Conservation (phyloP, 2,329 filamentous ascomycete genomes). For the Purpureocillium takamizusanense region DNA sequence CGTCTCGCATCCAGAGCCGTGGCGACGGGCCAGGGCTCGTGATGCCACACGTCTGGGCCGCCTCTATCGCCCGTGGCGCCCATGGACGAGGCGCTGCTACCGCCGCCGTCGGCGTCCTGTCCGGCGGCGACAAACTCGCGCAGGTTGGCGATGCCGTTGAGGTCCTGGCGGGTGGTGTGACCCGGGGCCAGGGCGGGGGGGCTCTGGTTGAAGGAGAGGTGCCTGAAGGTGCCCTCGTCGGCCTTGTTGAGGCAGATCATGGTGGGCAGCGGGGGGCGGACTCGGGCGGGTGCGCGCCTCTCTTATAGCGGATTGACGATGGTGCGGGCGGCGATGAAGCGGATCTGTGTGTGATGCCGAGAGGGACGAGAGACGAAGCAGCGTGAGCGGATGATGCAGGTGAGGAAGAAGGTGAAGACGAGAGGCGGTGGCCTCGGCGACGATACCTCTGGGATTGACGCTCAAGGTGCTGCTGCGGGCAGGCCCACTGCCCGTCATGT, state of each 20-base stretch:
- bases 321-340: too few species aligned
- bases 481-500: too few species aligned
- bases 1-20: conserved; percentile 17
- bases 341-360: too few species aligned
- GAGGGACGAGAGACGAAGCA: too few species aligned
- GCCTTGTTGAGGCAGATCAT: conserved; percentile 50
- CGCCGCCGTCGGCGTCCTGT: conserved; percentile 21
- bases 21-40: conserved; percentile 8
- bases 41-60: conserved; percentile 14
- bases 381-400: too few species aligned
- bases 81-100: conserved; percentile 7
- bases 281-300: too few species aligned
- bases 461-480: too few species aligned
- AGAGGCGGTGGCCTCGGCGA: too few species aligned
- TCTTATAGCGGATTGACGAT: too few species aligned
- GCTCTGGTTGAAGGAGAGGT: conserved; percentile 45
- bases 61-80: conserved; percentile 7
- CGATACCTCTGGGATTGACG: too few species aligned
- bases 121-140: conserved; percentile 30
- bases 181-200: conserved; percentile 37
- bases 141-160: conserved; percentile 45
- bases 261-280: too few species aligned
- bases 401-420: too few species aligned
- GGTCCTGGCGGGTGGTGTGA: conserved; percentile 43
- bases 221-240: conserved; percentile 37